Conservation (phyloP, 2,329 filamentous ascomycete species). For the Epichloe hybrida region DNA sequence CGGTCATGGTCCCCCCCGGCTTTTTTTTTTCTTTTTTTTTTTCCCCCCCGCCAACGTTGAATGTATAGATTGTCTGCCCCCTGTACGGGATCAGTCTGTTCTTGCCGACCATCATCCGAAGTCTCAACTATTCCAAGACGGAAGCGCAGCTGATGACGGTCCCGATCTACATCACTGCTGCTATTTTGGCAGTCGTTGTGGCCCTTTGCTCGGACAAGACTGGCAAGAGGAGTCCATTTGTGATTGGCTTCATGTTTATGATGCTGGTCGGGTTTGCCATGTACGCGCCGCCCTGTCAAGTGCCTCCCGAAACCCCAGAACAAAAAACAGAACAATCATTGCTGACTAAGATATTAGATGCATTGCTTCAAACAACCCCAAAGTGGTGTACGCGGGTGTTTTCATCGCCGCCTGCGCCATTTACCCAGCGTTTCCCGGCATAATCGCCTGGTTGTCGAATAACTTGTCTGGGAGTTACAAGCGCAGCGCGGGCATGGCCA, state of each 20-base stretch:
- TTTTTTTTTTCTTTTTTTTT: neutral
- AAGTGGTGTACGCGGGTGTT: conserved; percentile 57
- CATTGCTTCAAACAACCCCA: conserved; percentile 41
- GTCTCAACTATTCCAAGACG: conserved; percentile 42
- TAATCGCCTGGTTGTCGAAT: conserved; percentile 67
- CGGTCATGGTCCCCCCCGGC: no score
- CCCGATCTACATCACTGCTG: conserved; percentile 46
- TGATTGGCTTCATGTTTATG: conserved; percentile 36
- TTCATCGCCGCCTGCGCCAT: conserved; percentile 69
- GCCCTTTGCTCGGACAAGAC: conserved; percentile 42
- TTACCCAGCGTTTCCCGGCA: conserved; percentile 67
- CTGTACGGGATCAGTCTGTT: conserved; percentile 45
- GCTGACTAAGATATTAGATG: conserved; percentile 29
- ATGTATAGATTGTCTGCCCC: conserved; percentile 32
- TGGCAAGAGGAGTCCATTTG: conserved; percentile 40
- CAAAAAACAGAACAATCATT: neutral
- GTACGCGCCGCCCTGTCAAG: conserved; percentile 14
- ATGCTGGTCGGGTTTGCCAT: conserved; percentile 46
- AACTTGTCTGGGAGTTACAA: conserved; percentile 60
- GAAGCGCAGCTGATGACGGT: conserved; percentile 52
- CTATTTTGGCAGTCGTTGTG: conserved; percentile 39
- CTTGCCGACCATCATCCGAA: conserved; percentile 50
- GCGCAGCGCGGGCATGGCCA: conserved; percentile 48
- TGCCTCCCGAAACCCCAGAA: neutral
- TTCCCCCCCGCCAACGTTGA: neutral